Evolutionary conservation across 495 filamentous ascomycete genomes (phyloP).

Genomic region (Oleoguttula mirabilis): DNA sequence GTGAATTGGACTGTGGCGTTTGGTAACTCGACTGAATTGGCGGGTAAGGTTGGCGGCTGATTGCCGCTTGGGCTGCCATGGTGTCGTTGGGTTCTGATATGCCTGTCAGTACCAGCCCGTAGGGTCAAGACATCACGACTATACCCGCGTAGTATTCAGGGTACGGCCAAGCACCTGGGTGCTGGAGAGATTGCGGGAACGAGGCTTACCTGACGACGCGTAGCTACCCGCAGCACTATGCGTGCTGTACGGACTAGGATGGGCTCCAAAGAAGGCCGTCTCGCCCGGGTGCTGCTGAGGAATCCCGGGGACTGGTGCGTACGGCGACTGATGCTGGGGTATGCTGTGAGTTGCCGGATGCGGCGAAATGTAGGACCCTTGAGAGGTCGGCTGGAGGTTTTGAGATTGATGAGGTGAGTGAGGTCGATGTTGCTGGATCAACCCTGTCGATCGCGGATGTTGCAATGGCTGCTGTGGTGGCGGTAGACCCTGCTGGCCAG

Average conservation of each 20-base stretch:
- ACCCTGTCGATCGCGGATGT: conserved; percentile 24
- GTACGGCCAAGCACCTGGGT: not conserved
- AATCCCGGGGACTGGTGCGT: conserved; percentile 26
- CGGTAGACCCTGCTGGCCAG: conserved; percentile 29
- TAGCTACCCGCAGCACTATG: conserved; percentile 32
- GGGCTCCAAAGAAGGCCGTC: conserved; percentile 29
- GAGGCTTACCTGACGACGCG: conserved; percentile 29
- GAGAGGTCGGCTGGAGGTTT: conserved; percentile 23
- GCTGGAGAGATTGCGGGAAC: not conserved
- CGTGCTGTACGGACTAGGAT: conserved; percentile 33
- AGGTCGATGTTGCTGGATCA: conserved; percentile 30
- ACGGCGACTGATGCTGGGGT: conserved; percentile 32
- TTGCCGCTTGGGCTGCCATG: conserved; percentile 78
- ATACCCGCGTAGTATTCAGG: not conserved
- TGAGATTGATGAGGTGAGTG: conserved; percentile 30
- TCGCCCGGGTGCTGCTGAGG: conserved; percentile 26
- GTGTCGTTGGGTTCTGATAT: conserved; percentile 66
- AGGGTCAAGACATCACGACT: not conserved
- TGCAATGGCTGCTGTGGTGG: conserved; percentile 31
- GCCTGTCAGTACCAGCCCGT: conserved; percentile 12
- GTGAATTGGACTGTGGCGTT: conserved; percentile 90
- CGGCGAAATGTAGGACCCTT: conserved; percentile 31
- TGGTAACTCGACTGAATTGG: conserved; percentile 70
- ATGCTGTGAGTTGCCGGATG: conserved; percentile 28
- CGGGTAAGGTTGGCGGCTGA: conserved; percentile 70